Conservation (phyloP, 2,329 filamentous ascomycete genomes). For the Madurella fahalii region DNA sequence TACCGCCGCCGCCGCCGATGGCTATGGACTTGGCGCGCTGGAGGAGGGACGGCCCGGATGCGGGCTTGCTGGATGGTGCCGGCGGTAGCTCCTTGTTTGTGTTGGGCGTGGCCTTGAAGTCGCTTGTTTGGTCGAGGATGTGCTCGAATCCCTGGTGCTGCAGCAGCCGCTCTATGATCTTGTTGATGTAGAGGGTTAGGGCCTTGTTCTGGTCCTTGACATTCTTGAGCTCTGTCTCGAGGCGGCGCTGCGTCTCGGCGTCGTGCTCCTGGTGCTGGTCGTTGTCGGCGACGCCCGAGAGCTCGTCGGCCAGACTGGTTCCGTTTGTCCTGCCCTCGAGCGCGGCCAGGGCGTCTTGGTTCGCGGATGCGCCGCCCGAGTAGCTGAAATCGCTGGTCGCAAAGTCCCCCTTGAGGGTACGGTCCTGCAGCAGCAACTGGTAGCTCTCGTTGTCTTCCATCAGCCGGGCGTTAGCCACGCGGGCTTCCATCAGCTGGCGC, state of each 20-base stretch:
- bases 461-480: slow-evolving; percentile 90
- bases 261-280: slow-evolving; percentile 39
- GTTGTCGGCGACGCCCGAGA: slow-evolving; percentile 63
- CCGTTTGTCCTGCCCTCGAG: slow-evolving; percentile 51
- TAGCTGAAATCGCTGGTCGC: slow-evolving; percentile 76
- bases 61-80: slow-evolving; percentile 53
- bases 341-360: slow-evolving; percentile 61
- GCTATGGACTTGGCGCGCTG: slow-evolving; percentile 61
- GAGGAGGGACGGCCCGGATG: slow-evolving; percentile 46
- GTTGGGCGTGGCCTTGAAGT: slow-evolving; percentile 51
- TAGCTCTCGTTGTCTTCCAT: slow-evolving; percentile 99
- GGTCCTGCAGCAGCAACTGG: slow-evolving; percentile 88
- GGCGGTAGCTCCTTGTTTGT: slow-evolving; percentile 82
- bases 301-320: slow-evolving; percentile 79
- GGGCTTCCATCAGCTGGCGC: slow-evolving; percentile 80
- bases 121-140: slow-evolving; percentile 77
- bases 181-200: slow-evolving; percentile 95
- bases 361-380: slow-evolving; percentile 50
- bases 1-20: slow-evolving; percentile 38
- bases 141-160: slow-evolving; percentile 94
- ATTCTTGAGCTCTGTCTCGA: slow-evolving; percentile 74
- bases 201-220: slow-evolving; percentile 96
- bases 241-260: slow-evolving; percentile 53
- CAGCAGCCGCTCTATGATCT: slow-evolving; percentile 92
- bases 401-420: slow-evolving; percentile 93